Conservation (phyloP, 805 yeast species). For the Pachysolen tannophilus region DNA sequence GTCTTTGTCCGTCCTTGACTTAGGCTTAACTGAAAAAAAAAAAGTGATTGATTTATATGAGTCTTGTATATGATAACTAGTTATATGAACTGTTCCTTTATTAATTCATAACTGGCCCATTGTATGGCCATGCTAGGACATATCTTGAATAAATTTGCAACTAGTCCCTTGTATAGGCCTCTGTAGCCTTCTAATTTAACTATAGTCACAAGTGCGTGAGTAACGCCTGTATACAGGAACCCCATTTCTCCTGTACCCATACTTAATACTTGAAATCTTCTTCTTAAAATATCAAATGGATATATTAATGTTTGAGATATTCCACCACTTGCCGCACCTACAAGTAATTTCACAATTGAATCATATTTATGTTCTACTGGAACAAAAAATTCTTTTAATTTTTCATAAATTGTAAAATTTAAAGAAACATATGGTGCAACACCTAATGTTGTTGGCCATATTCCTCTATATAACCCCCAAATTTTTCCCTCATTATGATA, state of each 20-base stretch:
- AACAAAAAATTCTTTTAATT: constrained; percentile 50
- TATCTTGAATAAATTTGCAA: constrained; percentile 80
- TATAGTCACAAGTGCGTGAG: constrained; percentile 66
- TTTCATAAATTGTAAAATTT: constrained; percentile 86
- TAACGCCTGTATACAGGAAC: constrained; percentile 68
- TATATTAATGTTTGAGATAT: constrained; percentile 85
- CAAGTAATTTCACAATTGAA: constrained; percentile 47
- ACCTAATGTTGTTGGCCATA: constrained; percentile 85
- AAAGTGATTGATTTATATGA: too few species aligned
- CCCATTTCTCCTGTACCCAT: constrained; percentile 77
- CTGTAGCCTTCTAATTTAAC: constrained; percentile 63
- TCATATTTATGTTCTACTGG: constrained; percentile 19
- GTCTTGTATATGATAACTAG: too few species aligned
- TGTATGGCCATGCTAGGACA: constrained; percentile 95
- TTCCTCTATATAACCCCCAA: constrained; percentile 71
- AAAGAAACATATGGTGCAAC: constrained; percentile 96
- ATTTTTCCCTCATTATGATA: constrained; percentile 78
- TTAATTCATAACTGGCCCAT: constrained; percentile 78
- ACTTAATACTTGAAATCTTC: constrained; percentile 85
- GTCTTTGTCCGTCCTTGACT: too few species aligned
- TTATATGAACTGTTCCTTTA: constrained; percentile 41
- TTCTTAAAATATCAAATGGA: constrained; percentile 83
- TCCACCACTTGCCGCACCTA: constrained; percentile 87
- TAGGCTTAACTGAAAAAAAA: too few species aligned
- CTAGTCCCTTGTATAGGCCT: constrained; percentile 68